Evolutionary conservation across 768 basidiomycete species (phyloP).

Genomic region (Russula olivacea): DNA sequence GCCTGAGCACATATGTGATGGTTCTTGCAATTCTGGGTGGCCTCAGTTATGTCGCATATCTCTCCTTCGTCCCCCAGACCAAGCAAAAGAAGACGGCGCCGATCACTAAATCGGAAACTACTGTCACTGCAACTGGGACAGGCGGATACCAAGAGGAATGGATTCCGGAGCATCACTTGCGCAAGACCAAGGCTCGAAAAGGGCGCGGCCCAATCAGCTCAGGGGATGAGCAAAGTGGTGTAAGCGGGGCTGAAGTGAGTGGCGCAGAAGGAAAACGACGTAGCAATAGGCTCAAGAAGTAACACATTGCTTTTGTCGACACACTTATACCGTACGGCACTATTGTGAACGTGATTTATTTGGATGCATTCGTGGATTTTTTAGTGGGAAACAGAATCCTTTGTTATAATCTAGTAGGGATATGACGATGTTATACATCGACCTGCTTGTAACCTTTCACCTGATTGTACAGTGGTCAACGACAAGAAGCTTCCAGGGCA

Average conservation of each 20-base stretch:
- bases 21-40: slow-evolving; percentile 59
- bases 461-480: slow-evolving; percentile 36
- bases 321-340: background rate
- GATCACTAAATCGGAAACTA: slow-evolving; percentile 42
- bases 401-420: background rate
- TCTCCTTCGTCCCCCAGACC: slow-evolving; percentile 57
- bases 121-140: slow-evolving; percentile 58
- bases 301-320: slow-evolving; percentile 28
- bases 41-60: slow-evolving; percentile 57
- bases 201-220: slow-evolving; percentile 42
- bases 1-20: slow-evolving; percentile 64
- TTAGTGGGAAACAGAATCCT: background rate
- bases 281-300: slow-evolving; percentile 45
- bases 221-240: slow-evolving; percentile 46
- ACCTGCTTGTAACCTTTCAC: slow-evolving; percentile 83
- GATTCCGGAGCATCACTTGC: slow-evolving; percentile 87
- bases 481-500: slow-evolving; percentile 2
- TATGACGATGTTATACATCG: slow-evolving; percentile 39
- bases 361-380: background rate
- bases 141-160: slow-evolving; percentile 82
- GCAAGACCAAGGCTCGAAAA: slow-evolving; percentile 53
- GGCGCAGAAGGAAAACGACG: slow-evolving; percentile 47
- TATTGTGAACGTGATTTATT: slow-evolving; percentile 5
- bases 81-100: slow-evolving; percentile 42
- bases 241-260: slow-evolving; percentile 61